Evolutionary conservation across 169 alveolate genomes (phyloP).

Genomic region (Sarcocystis neurona): DNA sequence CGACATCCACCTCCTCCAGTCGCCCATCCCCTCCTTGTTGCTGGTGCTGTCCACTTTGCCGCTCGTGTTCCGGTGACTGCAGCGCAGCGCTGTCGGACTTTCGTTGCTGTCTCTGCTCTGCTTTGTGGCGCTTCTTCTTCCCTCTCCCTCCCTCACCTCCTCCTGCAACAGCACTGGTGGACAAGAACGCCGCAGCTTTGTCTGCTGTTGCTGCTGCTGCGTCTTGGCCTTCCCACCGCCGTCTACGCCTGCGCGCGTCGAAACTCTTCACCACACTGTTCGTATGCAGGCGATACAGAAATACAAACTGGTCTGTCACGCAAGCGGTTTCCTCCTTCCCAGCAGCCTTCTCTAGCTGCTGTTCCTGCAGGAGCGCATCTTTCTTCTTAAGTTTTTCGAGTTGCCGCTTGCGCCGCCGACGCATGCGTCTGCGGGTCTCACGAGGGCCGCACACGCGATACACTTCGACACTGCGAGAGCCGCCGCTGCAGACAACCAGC

Average conservation of each 20-base stretch:
- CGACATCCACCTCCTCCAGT: neutral
- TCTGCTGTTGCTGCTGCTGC: constrained; percentile 15
- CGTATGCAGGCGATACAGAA: constrained; percentile 37
- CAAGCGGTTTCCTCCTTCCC: neutral
- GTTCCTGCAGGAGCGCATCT: neutral
- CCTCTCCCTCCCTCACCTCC: too few relatives aligned
- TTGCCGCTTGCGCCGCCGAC: neutral
- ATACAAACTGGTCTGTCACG: constrained; percentile 16
- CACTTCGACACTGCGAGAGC: constrained; percentile 26
- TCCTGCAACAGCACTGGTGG: too few relatives aligned
- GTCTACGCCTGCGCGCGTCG: constrained; percentile 20
- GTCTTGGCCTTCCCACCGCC: neutral
- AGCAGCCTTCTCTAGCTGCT: neutral
- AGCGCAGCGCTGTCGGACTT: neutral
- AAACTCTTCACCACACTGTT: constrained; percentile 27
- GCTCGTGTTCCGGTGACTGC: neutral
- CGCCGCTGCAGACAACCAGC: constrained; percentile 43
- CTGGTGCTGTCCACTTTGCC: neutral
- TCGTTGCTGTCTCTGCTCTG: too few relatives aligned
- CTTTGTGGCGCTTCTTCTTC: too few relatives aligned
- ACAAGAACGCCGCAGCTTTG: neutral
- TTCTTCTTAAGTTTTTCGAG: constrained; percentile 4
- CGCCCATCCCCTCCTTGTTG: neutral
- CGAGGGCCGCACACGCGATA: constrained; percentile 13
- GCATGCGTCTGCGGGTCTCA: constrained; percentile 9